Percentiles rank a stretch among this genome's conserved stretches.
phyloP scores from a whole-genome alignment of 208 protist genomes.

The Acanthamoeba castellanii region DNA sequence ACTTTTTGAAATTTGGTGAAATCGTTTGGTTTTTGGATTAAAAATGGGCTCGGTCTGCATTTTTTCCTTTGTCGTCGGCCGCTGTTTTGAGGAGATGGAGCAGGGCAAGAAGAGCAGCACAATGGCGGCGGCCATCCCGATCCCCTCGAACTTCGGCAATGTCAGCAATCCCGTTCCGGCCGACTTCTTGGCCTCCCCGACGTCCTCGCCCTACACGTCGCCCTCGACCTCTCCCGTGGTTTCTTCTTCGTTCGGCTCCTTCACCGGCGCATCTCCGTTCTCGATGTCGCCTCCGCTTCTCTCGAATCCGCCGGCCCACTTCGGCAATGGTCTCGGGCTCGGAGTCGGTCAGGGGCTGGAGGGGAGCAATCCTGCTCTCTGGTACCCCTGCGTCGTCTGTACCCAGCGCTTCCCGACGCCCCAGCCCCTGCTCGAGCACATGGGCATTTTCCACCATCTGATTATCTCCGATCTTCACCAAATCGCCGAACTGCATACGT shows the following conservation, averaged over 20 bases:
- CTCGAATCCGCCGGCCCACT: neutral
- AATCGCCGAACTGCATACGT: slow-evolving; percentile 30
- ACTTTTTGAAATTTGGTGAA: too few relatives aligned
- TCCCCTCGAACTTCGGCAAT: neutral
- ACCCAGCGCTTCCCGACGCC: neutral
- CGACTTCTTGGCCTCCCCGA: slow-evolving; percentile 45
- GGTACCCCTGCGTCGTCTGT: slow-evolving; percentile 38
- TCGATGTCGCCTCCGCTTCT: slow-evolving; percentile 45
- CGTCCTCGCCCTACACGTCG: slow-evolving; percentile 59
- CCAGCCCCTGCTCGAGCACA: slow-evolving; percentile 40
- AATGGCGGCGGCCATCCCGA: slow-evolving; percentile 8
- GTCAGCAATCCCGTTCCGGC: neutral
- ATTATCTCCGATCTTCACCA: slow-evolving; percentile 62
- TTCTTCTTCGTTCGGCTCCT: neutral
- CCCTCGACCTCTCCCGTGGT: slow-evolving; percentile 29
- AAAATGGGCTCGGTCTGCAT: neutral
- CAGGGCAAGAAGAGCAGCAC: slow-evolving; percentile 11
- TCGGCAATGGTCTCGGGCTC: neutral
- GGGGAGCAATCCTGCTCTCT: neutral
- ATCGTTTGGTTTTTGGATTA: too few relatives aligned
- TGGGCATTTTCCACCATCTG: slow-evolving; percentile 54
- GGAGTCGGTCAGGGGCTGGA: neutral
- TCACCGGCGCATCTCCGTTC: neutral
- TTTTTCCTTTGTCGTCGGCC: neutral
- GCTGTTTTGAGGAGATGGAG: neutral